Conservation (phyloP, 2,329 filamentous ascomycete genomes). For the Albifimbria verrucaria region DNA sequence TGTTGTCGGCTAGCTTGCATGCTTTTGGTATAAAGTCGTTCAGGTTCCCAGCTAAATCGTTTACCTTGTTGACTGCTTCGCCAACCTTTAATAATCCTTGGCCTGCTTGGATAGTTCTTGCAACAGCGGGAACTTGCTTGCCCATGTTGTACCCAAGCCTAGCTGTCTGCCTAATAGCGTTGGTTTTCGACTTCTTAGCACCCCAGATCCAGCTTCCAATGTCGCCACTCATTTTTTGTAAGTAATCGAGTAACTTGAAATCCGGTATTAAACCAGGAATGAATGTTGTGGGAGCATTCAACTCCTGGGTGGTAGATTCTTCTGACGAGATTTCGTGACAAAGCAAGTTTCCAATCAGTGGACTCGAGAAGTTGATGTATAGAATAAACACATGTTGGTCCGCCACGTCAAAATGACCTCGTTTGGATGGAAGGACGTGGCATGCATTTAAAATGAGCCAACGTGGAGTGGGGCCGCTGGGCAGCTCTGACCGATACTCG, state of each 20-base stretch:
- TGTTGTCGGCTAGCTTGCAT: slow-evolving; percentile 16
- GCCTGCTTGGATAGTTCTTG: slow-evolving; percentile 21
- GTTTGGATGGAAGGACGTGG: background rate
- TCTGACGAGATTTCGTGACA: background rate
- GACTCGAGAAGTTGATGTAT: too few relatives aligned
- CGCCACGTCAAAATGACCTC: background rate
- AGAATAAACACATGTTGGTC: background rate
- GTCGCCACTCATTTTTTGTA: background rate
- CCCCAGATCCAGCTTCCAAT: background rate
- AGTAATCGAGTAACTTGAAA: background rate
- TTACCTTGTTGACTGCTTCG: slow-evolving; percentile 19
- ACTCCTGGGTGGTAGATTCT: background rate
- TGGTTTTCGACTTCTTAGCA: background rate
- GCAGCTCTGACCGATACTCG: background rate
- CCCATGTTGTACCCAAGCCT: background rate
- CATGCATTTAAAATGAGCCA: background rate
- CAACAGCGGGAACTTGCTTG: background rate
- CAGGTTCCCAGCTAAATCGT: slow-evolving; percentile 6
- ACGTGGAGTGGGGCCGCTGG: background rate
- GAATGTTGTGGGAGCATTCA: background rate
- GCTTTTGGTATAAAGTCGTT: slow-evolving; percentile 15
- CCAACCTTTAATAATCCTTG: slow-evolving; percentile 20
- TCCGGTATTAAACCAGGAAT: background rate
- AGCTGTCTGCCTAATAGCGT: background rate
- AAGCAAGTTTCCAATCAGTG: background rate